phyloP scores from a whole-genome alignment of 495 filamentous ascomycete genomes.

The Penicillium manginii region DNA sequence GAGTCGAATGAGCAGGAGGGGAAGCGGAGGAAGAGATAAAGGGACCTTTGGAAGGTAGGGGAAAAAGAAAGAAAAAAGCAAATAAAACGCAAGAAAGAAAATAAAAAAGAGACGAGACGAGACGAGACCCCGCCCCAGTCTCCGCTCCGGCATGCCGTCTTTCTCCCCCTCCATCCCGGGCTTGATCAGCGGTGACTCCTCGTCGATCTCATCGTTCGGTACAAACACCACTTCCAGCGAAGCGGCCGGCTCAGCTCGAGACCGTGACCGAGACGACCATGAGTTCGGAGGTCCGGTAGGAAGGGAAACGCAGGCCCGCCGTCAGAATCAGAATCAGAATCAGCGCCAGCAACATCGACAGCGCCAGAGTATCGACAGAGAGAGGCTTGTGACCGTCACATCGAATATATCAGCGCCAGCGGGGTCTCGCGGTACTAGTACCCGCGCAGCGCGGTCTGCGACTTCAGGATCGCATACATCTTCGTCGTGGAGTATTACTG shows the following conservation, averaged over 20 bases:
- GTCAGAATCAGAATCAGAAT: background rate
- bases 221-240: constrained; percentile 18
- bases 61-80: background rate
- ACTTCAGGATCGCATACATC: constrained; percentile 20
- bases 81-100: background rate
- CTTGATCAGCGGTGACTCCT: constrained; percentile 25
- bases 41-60: background rate
- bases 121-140: background rate
- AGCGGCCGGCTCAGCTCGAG: background rate
- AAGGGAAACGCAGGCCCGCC: background rate
- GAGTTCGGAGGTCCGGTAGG: background rate
- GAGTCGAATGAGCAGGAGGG: background rate
- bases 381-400: background rate
- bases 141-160: constrained; percentile 18
- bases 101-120: background rate
- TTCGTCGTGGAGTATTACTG: constrained; percentile 28
- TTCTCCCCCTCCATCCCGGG: constrained; percentile 21
- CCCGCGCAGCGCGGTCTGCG: background rate
- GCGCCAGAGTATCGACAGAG: background rate
- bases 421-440: background rate
- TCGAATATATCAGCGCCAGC: background rate
- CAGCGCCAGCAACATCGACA: background rate
- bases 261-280: background rate
- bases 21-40: background rate
- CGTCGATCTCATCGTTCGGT: constrained; percentile 29